phyloP scores from a whole-genome alignment of 2,329 filamentous ascomycete genomes.

The Dendryphion nanum region DNA sequence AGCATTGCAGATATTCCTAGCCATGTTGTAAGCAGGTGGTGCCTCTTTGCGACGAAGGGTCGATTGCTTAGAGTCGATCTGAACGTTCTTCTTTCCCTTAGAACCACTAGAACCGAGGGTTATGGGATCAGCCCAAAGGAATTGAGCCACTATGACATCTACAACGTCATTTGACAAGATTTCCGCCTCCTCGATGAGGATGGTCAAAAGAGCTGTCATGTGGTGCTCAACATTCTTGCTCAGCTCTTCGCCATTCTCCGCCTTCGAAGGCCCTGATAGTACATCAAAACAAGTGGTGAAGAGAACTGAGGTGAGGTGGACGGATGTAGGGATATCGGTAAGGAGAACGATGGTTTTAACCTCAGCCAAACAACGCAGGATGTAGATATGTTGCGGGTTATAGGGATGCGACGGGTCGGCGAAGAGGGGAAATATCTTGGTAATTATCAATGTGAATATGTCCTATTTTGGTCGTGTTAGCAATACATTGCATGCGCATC shows the following conservation, averaged over 20 bases:
- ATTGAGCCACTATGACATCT: slow-evolving; percentile 93
- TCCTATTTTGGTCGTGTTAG: slow-evolving; percentile 57
- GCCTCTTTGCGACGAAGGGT: slow-evolving; percentile 84
- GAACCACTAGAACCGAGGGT: slow-evolving; percentile 39
- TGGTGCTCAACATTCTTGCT: slow-evolving; percentile 92
- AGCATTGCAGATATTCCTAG: slow-evolving; percentile 86
- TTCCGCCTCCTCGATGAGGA: slow-evolving; percentile 80
- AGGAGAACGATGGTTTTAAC: slow-evolving; percentile 94
- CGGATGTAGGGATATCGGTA: slow-evolving; percentile 79
- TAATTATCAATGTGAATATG: slow-evolving; percentile 88
- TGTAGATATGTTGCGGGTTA: slow-evolving; percentile 89
- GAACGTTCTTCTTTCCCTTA: slow-evolving; percentile 54
- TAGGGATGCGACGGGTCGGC: slow-evolving; percentile 86
- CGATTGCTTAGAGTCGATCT: slow-evolving; percentile 71
- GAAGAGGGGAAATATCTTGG: slow-evolving; percentile 77
- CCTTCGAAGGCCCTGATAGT: slow-evolving; percentile 73
- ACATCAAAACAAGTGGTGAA: slow-evolving; percentile 93
- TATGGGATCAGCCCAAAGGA: slow-evolving; percentile 79
- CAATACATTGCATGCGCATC: too few species aligned
- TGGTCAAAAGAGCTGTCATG: slow-evolving; percentile 81
- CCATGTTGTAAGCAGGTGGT: slow-evolving; percentile 93
- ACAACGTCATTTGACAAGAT: slow-evolving; percentile 78
- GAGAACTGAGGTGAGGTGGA: slow-evolving; percentile 68
- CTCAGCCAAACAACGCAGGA: slow-evolving; percentile 82
- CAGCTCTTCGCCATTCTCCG: slow-evolving; percentile 74